These are phyloP conservation scores for Termitomyces sp. DNA, from an alignment of 1,284 basidiomycete genomes.

Conservation along the genomic window DNA sequence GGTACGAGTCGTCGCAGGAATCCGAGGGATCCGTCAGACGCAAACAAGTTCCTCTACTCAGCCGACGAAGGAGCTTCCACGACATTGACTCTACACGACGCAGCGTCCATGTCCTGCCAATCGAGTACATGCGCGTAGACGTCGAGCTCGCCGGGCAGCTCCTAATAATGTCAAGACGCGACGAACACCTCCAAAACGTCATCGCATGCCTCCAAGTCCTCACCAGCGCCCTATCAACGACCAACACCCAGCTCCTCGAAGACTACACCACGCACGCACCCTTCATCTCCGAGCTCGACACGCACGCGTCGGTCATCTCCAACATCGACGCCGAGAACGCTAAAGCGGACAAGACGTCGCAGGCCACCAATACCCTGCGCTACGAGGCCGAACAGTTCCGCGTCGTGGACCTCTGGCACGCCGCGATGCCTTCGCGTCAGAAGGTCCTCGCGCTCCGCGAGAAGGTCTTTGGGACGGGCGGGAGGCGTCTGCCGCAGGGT, in stretches of 20 bases:
- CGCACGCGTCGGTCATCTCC: constrained; percentile 39
- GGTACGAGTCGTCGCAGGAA: constrained; percentile 15
- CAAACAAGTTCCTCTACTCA: neutral
- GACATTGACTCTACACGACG: constrained; percentile 43
- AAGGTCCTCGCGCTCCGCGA: constrained; percentile 59
- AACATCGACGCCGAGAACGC: constrained; percentile 45
- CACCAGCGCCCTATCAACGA: constrained; percentile 43
- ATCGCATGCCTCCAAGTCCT: constrained; percentile 45
- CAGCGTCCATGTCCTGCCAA: constrained; percentile 40
- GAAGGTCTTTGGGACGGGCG: constrained; percentile 50
- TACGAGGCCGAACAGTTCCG: constrained; percentile 70
- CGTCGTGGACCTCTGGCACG: constrained; percentile 60
- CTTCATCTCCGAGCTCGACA: constrained; percentile 41
- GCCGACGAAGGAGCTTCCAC: constrained; percentile 60
- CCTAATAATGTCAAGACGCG: constrained; percentile 60
- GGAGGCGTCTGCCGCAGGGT: constrained; percentile 37
- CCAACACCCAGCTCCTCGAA: constrained; percentile 48
- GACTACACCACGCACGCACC: constrained; percentile 49
- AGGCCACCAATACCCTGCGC: constrained; percentile 60
- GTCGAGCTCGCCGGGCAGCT: constrained; percentile 73
- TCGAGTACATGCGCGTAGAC: constrained; percentile 67
- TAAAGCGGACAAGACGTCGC: constrained; percentile 47
- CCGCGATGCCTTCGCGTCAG: constrained; percentile 53
- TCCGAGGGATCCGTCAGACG: constrained; percentile 11
- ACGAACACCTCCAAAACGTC: constrained; percentile 47